A percentile compares a stretch with the other conserved stretches of the same genome.
Evolutionary conservation across 495 filamentous ascomycete species (phyloP).

Genomic region (Neurospora terricola): DNA sequence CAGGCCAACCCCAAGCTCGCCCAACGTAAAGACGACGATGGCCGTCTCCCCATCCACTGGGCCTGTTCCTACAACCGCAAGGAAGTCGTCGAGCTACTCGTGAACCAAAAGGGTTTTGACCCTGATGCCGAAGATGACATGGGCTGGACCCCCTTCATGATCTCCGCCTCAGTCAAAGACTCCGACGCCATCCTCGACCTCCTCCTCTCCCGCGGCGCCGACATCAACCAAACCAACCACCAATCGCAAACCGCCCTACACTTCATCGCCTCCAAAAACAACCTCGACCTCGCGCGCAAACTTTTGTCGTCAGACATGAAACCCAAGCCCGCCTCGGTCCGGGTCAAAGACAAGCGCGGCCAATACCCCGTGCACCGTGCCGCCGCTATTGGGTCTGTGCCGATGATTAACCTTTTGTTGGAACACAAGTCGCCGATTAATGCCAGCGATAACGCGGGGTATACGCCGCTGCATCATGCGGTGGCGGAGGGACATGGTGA

Average conservation of each 20-base stretch:
- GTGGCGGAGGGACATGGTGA: slow-evolving; percentile 91
- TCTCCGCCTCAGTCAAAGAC: slow-evolving; percentile 70
- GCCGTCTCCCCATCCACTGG: slow-evolving; percentile 92
- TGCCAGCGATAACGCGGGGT: slow-evolving; percentile 71
- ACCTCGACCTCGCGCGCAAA: slow-evolving; percentile 68
- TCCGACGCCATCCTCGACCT: slow-evolving; percentile 60
- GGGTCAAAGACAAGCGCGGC: slow-evolving; percentile 74
- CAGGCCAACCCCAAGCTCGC: slow-evolving; percentile 76
- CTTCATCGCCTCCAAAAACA: slow-evolving; percentile 82
- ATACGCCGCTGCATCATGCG: slow-evolving; percentile 88
- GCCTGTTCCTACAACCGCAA: slow-evolving; percentile 74
- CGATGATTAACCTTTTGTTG: slow-evolving; percentile 73
- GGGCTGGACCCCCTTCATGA: slow-evolving; percentile 95
- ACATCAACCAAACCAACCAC: slow-evolving; percentile 49
- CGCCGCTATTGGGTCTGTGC: slow-evolving; percentile 77
- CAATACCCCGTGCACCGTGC: slow-evolving; percentile 87
- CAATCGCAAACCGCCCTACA: slow-evolving; percentile 67
- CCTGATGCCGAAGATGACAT: slow-evolving; percentile 83
- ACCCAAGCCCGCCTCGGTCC: slow-evolving; percentile 54
- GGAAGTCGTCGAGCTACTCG: slow-evolving; percentile 64
- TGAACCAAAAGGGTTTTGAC: slow-evolving; percentile 65
- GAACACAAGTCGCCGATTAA: slow-evolving; percentile 75
- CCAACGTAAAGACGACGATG: slow-evolving; percentile 69
- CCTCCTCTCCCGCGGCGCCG: slow-evolving; percentile 69
- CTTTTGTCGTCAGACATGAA: slow-evolving; percentile 53